Evolutionary conservation across 768 basidiomycete species (phyloP).

Genomic region (Paxillus ammoniavirescens): DNA sequence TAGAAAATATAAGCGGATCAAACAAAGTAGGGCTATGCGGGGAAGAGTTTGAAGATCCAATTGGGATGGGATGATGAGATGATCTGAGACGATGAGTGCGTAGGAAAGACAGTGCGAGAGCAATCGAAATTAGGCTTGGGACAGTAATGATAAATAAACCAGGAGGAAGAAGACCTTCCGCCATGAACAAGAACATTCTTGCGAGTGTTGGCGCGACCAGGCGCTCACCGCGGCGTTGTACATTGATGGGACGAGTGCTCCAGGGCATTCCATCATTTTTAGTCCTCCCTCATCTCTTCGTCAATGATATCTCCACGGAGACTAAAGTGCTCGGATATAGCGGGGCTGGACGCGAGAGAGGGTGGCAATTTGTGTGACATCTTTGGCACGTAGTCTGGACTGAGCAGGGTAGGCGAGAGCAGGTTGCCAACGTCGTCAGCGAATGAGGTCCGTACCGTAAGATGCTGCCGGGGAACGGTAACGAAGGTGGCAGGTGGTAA

Average conservation of each 20-base stretch:
- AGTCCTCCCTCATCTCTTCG: slow-evolving; percentile 24
- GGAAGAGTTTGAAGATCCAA: not conserved
- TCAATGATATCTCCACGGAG: slow-evolving; percentile 7
- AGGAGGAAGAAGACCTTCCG: not conserved
- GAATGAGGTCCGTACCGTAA: slow-evolving; percentile 6
- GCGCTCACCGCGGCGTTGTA: slow-evolving; percentile 7
- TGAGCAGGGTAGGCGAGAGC: slow-evolving; percentile 5
- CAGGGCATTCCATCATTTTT: slow-evolving; percentile 3
- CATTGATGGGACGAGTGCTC: slow-evolving; percentile 6
- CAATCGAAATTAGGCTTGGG: slow-evolving; percentile 15
- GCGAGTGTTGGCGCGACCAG: slow-evolving; percentile 7
- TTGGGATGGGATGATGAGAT: not conserved
- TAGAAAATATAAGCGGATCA: not conserved
- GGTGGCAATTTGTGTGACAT: slow-evolving; percentile 11
- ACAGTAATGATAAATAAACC: slow-evolving; percentile 12
- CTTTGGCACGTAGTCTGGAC: slow-evolving; percentile 9
- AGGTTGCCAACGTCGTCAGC: slow-evolving; percentile 1
- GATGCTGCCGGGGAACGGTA: slow-evolving; percentile 18
- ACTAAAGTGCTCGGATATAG: slow-evolving; percentile 5
- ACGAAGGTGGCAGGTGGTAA: slow-evolving; percentile 17
- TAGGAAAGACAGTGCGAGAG: not conserved
- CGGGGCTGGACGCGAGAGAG: slow-evolving; percentile 9
- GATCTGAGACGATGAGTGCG: not conserved
- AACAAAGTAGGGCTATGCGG: not conserved
- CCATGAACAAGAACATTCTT: not conserved